These are phyloP conservation scores for Besnoitia besnoiti DNA, from an alignment of 169 alveolate genomes.

Conservation along the genomic window DNA sequence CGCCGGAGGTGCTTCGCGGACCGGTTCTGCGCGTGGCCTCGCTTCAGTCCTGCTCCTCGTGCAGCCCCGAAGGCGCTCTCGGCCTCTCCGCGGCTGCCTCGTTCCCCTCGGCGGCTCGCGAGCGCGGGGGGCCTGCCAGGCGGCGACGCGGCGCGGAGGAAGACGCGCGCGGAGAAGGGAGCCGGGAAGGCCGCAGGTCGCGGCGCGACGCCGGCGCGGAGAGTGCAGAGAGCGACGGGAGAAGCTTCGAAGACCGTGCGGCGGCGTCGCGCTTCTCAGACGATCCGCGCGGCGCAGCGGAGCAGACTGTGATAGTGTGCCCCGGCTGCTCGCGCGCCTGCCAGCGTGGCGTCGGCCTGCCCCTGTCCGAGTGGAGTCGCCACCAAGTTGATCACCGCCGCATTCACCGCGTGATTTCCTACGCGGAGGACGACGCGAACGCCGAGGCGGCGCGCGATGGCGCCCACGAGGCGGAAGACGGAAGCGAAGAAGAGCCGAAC, in stretches of 20 bases:
- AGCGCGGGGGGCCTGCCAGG: neutral
- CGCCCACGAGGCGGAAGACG: no score
- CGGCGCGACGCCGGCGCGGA: neutral
- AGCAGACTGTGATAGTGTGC: neutral
- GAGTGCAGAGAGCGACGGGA: no score
- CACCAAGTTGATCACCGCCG: conserved; percentile 10
- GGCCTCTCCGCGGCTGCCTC: neutral
- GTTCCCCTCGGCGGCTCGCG: neutral
- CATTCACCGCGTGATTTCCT: neutral
- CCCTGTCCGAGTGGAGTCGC: conserved; percentile 6
- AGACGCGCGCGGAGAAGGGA: neutral
- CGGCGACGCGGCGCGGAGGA: neutral
- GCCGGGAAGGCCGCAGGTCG: no score
- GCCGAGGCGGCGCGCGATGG: no score
- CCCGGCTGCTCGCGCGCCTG: neutral
- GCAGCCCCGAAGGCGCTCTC: neutral
- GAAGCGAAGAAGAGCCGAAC: no score
- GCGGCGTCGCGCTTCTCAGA: neutral
- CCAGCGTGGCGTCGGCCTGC: neutral
- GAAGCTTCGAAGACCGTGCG: neutral
- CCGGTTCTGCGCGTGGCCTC: neutral
- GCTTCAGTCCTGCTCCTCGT: neutral
- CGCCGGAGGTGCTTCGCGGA: neutral
- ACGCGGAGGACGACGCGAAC: neutral
- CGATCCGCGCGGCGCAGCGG: no score